These are phyloP conservation scores for Podospora didyma DNA, from an alignment of 495 filamentous ascomycete species.

Conservation along the genomic window DNA sequence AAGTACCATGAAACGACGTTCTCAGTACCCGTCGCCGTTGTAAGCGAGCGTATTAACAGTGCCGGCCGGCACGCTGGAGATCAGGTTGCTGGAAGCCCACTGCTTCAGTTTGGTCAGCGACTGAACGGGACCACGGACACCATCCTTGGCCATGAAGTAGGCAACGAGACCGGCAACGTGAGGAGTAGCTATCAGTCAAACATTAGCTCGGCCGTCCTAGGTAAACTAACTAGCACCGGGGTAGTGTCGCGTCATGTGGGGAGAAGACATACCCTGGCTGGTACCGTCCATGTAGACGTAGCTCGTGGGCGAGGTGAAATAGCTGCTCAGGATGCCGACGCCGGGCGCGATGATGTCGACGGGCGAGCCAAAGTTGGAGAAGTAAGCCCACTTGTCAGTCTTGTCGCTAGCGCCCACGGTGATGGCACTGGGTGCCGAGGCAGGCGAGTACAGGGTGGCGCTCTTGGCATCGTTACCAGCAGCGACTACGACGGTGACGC, in stretches of 20 bases:
- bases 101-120: no score
- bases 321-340: constrained; percentile 31
- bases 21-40: constrained; percentile 2
- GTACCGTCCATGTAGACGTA: constrained; percentile 46
- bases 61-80: neutral
- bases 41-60: constrained; percentile 9
- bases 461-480: constrained; percentile 47
- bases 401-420: constrained; percentile 53
- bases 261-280: constrained; percentile 23
- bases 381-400: constrained; percentile 43
- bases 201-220: neutral
- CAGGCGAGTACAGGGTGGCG: constrained; percentile 44
- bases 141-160: constrained; percentile 35
- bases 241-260: neutral
- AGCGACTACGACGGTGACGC: constrained; percentile 49
- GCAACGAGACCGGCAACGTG: constrained; percentile 48
- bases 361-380: constrained; percentile 56
- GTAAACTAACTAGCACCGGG: neutral
- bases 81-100: constrained; percentile 6
- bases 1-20: neutral
- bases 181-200: constrained; percentile 44
- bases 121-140: constrained; percentile 1
- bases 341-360: constrained; percentile 64
- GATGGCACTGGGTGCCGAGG: constrained; percentile 51
- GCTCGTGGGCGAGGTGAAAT: constrained; percentile 12